Conservation (phyloP, 169 alveolate genomes). For the Plasmodium ovale region DNA sequence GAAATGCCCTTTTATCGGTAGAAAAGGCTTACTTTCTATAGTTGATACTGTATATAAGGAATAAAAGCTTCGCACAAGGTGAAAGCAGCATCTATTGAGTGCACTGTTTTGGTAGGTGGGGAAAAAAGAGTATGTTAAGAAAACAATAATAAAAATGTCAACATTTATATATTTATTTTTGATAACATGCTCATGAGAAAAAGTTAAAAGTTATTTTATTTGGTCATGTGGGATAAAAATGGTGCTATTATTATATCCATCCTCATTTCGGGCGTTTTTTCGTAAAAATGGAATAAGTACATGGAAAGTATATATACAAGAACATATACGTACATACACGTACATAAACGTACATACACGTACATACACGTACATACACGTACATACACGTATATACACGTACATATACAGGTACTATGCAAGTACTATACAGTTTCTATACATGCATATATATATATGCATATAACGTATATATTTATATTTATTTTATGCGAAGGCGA, state of each 20-base stretch:
- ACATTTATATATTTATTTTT: constrained; percentile 15
- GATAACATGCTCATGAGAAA: background rate
- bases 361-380: background rate
- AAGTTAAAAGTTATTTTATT: background rate
- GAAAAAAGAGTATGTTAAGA: constrained; percentile 21
- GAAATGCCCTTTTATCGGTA: too few relatives aligned
- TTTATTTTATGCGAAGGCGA: background rate
- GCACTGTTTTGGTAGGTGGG: constrained; percentile 13
- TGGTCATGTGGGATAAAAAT: background rate
- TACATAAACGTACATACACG: background rate
- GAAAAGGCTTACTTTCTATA: background rate
- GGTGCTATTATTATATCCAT: background rate
- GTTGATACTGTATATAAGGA: background rate
- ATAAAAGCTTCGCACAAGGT: background rate
- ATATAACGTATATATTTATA: background rate
- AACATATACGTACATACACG: background rate
- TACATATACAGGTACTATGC: background rate
- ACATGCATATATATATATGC: background rate
- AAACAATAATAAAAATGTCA: constrained; percentile 4
- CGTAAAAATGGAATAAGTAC: background rate
- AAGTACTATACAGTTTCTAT: background rate
- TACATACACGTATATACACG: background rate
- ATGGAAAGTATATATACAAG: background rate
- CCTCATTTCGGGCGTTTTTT: background rate
- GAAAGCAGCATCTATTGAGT: background rate